Evolutionary conservation across 208 protist genomes (phyloP).

Genomic region (Trypanosoma avium): DNA sequence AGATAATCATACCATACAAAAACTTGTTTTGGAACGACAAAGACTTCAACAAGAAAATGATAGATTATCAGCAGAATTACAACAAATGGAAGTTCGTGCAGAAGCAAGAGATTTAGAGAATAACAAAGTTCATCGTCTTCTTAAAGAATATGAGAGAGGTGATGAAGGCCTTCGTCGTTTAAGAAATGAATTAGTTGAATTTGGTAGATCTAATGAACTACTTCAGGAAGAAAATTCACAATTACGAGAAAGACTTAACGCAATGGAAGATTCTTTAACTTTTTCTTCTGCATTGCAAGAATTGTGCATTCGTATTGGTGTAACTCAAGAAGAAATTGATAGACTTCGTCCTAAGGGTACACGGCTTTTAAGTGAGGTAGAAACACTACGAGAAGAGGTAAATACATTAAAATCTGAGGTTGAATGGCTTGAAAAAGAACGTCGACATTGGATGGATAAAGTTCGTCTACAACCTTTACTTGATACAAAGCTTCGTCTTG

Average conservation of each 20-base stretch:
- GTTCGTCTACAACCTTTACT: slow-evolving; percentile 88
- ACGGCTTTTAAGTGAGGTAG: slow-evolving; percentile 71
- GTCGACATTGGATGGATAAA: slow-evolving; percentile 89
- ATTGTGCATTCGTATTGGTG: slow-evolving; percentile 73
- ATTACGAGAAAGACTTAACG: slow-evolving; percentile 73
- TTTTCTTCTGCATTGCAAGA: slow-evolving; percentile 84
- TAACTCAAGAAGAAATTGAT: slow-evolving; percentile 88
- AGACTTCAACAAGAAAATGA: slow-evolving; percentile 76
- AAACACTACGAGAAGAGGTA: slow-evolving; percentile 76
- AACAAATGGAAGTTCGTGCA: slow-evolving; percentile 64
- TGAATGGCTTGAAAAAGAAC: slow-evolving; percentile 86
- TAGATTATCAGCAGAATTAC: slow-evolving; percentile 57
- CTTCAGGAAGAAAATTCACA: slow-evolving; percentile 81
- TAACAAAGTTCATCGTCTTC: slow-evolving; percentile 41
- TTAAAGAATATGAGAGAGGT: slow-evolving; percentile 77
- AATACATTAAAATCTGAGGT: slow-evolving; percentile 82
- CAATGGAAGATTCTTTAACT: slow-evolving; percentile 81
- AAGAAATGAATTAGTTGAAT: slow-evolving; percentile 54
- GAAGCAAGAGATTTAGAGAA: slow-evolving; percentile 74
- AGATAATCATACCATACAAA: slow-evolving; percentile 1
- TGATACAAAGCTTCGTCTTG: slow-evolving; percentile 83
- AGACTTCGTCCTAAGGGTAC: slow-evolving; percentile 62
- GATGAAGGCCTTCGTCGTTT: slow-evolving; percentile 74
- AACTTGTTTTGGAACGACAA: slow-evolving; percentile 19
- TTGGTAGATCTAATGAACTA: slow-evolving; percentile 56